Conservation (phyloP, 2,329 filamentous ascomycete species). For the Pseudocercospora eumusae region DNA sequence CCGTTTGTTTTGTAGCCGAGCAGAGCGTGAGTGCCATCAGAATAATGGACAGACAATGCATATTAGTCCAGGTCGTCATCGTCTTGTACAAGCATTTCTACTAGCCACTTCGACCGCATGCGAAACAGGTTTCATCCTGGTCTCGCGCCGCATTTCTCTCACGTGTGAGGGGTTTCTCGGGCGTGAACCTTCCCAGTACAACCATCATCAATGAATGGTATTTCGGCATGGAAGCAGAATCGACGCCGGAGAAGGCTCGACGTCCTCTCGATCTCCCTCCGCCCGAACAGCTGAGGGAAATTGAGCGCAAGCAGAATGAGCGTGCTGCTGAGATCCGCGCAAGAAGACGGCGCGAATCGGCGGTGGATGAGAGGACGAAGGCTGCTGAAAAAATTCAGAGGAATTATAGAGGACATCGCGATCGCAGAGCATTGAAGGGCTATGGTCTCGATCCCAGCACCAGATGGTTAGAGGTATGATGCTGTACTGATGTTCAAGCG, state of each 20-base stretch:
- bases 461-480: conserved; percentile 67
- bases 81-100: too few relatives aligned
- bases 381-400: conserved; percentile 49
- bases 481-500: conserved; percentile 11
- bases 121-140: conserved; percentile 16
- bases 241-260: conserved; percentile 2
- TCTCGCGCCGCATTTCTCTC: neutral
- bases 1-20: neutral
- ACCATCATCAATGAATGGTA: neutral
- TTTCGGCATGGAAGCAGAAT: conserved; percentile 6
- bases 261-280: conserved; percentile 36
- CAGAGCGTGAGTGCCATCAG: neutral
- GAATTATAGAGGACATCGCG: conserved; percentile 75
- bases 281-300: conserved; percentile 38
- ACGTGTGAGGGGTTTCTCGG: neutral
- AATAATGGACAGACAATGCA: neutral
- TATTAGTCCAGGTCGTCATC: too few relatives aligned
- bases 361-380: conserved; percentile 22
- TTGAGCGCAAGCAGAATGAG: conserved; percentile 40
- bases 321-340: conserved; percentile 33
- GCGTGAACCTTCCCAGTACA: neutral
- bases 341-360: conserved; percentile 13
- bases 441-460: conserved; percentile 68
- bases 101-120: conserved; percentile 3
- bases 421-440: conserved; percentile 69